A percentile compares a stretch with the other conserved stretches of the same genome.
Evolutionary conservation across 257 asterid species (phyloP).

Genomic region (Solanum pennellii): DNA sequence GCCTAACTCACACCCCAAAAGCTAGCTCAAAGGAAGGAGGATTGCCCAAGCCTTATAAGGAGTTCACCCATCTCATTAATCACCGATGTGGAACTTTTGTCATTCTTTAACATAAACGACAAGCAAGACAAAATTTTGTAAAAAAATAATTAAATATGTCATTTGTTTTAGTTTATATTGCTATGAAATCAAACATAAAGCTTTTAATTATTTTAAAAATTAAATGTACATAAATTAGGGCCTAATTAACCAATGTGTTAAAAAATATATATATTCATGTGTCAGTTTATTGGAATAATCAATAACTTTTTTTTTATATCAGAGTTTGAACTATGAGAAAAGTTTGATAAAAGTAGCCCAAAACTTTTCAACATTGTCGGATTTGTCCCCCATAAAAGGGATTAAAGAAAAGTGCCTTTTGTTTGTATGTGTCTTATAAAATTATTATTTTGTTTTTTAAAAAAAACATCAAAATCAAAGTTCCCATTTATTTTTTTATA

Average conservation of each 20-base stretch:
- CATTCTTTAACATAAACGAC: no score
- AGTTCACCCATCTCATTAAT: no score
- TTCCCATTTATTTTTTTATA: not conserved
- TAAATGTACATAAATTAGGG: not conserved
- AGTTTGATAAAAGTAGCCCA: not conserved
- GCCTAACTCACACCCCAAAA: no score
- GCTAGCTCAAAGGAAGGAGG: no score
- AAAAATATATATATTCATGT: constrained; percentile 16
- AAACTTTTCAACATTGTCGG: constrained; percentile 18
- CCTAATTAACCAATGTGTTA: not conserved
- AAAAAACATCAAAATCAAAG: not conserved
- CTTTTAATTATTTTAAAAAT: not conserved
- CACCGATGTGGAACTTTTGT: no score
- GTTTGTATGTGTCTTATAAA: not conserved
- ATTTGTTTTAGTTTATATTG: not conserved
- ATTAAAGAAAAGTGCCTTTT: not conserved
- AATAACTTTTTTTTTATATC: constrained; percentile 6
- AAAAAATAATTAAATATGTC: no score
- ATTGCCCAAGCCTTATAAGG: no score
- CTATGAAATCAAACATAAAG: not conserved
- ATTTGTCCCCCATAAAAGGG: constrained; percentile 6
- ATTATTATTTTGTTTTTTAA: not conserved
- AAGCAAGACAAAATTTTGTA: not conserved
- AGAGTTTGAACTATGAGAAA: constrained; percentile 28
- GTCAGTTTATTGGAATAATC: constrained; percentile 23